Percentiles rank a stretch among this genome's conserved stretches.
Evolutionary conservation across 2,329 filamentous ascomycete species (phyloP).

Genomic region (Talaromyces sp.): DNA sequence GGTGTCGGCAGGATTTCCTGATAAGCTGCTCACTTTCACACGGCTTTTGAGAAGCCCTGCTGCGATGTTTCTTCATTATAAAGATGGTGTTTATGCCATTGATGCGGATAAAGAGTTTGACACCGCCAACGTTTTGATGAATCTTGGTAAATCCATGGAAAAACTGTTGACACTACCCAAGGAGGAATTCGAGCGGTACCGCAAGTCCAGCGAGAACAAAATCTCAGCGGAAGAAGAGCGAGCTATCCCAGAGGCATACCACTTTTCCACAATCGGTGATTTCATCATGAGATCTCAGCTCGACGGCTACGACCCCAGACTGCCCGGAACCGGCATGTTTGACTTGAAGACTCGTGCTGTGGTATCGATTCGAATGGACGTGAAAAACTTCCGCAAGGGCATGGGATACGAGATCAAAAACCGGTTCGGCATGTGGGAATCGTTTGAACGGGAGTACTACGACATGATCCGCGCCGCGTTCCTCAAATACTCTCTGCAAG

Average conservation of each 20-base stretch:
- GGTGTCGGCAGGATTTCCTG: constrained; percentile 63
- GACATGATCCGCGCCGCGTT: constrained; percentile 95
- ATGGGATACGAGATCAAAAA: constrained; percentile 80
- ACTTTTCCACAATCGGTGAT: constrained; percentile 81
- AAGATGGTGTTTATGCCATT: constrained; percentile 84
- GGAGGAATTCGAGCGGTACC: constrained; percentile 80
- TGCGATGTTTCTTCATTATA: constrained; percentile 76
- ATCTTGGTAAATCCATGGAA: constrained; percentile 94
- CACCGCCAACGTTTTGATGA: constrained; percentile 76
- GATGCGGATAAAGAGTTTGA: constrained; percentile 95
- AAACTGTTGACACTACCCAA: constrained; percentile 83
- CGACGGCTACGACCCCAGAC: constrained; percentile 77
- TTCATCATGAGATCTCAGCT: constrained; percentile 94
- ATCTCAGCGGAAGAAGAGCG: constrained; percentile 65
- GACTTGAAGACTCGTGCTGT: constrained; percentile 95
- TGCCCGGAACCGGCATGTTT: constrained; percentile 91
- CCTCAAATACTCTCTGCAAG: constrained; percentile 94
- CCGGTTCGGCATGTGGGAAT: constrained; percentile 75
- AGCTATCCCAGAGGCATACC: constrained; percentile 70
- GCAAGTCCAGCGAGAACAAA: constrained; percentile 62
- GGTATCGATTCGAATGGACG: constrained; percentile 84
- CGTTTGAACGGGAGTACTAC: constrained; percentile 91
- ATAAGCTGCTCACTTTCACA: constrained; percentile 65
- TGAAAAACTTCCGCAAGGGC: constrained; percentile 65
- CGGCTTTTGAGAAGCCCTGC: constrained; percentile 66